Base-by-base conservation (phyloP, 352 stramenopile genomes). In the Pythium brassicae region DNA sequence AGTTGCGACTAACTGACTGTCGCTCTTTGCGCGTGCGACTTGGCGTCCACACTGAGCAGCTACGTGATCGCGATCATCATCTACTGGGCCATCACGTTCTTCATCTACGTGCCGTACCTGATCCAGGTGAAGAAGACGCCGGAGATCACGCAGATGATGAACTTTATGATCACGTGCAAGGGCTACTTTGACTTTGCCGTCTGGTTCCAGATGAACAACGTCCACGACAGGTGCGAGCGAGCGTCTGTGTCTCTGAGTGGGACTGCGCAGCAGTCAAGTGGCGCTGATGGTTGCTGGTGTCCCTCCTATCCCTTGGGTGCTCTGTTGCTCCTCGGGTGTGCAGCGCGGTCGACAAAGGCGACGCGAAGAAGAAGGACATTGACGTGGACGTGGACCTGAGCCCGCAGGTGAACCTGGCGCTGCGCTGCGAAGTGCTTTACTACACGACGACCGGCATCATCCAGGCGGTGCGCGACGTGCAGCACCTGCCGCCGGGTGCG, bases 31-130 rank as follows among this genome's bases (percentile, higher is more conserved):
- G 9, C 47, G 7, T 59, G 4, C n/a, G 4, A 66, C 45, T 34
- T 12, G 4, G n/a, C 5, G 11, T n/a, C 11, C 17, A 17, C 37
- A 44, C 15, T 40, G 14, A 39, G 26, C 50, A 92, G 83, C 44
- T 94, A 94, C 50, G 84, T 94, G 60, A 92, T 94, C 37, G 85
- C 85, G n/a, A 93, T 95, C 59, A 92, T 95, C 68, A 91, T 95
- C 55, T 95, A 95, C 69, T 95, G 85, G 85, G 79, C 76, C 15
- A 62, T 95, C 60, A 92, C 82, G 17, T 93, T 95, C 62, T 71
- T 76, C 55, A 70, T 93, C 59, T 95, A 93, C 65, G 81, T 95
- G 55, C 85, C 85, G 45, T 95, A 92, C 57, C 59, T 95, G 26
- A 68, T 89, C n/a, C 66, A 89, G 62, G 68, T 66, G 2, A 40